Evolutionary conservation across 306 rosid genomes (phyloP), one percentile per base, ranked within the genome.

Genomic region (Luffa acutangula): DNA sequence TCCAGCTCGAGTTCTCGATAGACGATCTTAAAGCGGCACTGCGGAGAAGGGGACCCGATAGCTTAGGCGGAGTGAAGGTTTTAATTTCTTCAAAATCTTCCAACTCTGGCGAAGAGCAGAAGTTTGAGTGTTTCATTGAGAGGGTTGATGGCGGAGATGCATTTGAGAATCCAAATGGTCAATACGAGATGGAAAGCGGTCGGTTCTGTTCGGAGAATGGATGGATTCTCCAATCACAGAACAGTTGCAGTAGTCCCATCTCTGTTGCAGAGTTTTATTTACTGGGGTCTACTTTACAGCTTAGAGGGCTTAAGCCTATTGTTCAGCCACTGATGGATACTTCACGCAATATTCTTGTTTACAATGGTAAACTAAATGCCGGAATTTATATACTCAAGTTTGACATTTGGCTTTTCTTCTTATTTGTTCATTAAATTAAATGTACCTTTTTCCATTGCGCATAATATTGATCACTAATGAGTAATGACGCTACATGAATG

Each of bases 1-100:
- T 25, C 31, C 84, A 90, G 89, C 82, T 85, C 62, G 39, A 41
- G 72, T 85, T 94, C 83, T 73, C 85, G 46, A 21, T 85, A 7
- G 95, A 84, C 48, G 93, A 87, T 45, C 83, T 94, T 33, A 85
- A 87, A 79, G 87, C 87, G 34, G 90, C 97, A 70, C 82, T 95
- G 46, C 82, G 87, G 37, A 87, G 93, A 85, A 87, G 98, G 75
- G 98, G 98, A 45, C 98, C 97, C 48, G 98, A 95, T 84, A 90
- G 91, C 88, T 82, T 91, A 21, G 87, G 89, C 49, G 57, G 80
- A 78, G 88, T 80, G 90, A 91, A 88, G 77, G 79, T 95, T 39
- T 39, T 64, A 58, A 85, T 95, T 41, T 88, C 79, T 71, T 78
- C 62, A 9, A 45, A 66, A 21, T 77, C 53, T 36, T 77, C 84